These are phyloP conservation scores for Coniochaeta prunicola DNA, from an alignment of 2,329 filamentous ascomycete genomes.

Conservation along the genomic window DNA sequence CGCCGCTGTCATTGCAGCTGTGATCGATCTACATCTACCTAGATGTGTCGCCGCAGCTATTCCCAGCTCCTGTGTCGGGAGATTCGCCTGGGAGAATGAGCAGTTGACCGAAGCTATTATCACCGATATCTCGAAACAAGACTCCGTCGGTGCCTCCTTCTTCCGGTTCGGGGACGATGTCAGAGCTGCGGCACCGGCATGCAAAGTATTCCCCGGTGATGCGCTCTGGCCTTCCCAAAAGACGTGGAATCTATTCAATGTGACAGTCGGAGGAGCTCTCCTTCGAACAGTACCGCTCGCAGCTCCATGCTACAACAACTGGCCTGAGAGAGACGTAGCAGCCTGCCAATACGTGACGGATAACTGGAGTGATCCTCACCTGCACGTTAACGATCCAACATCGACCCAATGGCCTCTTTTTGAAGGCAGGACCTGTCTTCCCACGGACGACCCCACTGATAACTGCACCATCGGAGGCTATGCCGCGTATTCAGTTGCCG, in stretches of 20 bases:
- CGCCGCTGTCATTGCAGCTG: not conserved
- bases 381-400: slow-evolving; percentile 18
- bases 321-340: slow-evolving; percentile 31
- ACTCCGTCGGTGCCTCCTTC: not conserved
- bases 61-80: not conserved
- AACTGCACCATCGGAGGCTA: slow-evolving; percentile 32
- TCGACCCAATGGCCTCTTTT: slow-evolving; percentile 21
- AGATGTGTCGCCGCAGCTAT: slow-evolving; percentile 1
- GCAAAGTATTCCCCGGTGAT: slow-evolving; percentile 35
- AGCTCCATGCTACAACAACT: slow-evolving; percentile 40
- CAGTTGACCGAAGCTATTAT: slow-evolving; percentile 13
- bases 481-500: slow-evolving; percentile 33
- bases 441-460: slow-evolving; percentile 12
- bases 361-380: slow-evolving; percentile 21
- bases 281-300: slow-evolving; percentile 46
- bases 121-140: slow-evolving; percentile 9
- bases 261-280: slow-evolving; percentile 40
- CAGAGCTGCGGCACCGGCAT: not conserved
- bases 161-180: not conserved
- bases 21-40: not conserved
- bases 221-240: slow-evolving; percentile 41
- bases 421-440: slow-evolving; percentile 29
- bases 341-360: slow-evolving; percentile 29
- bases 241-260: slow-evolving; percentile 44
- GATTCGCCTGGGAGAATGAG: slow-evolving; percentile 13